Evolutionary conservation across 192 early-diverging fungal genomes (phyloP).

Genomic region (Funneliformis mosseae): DNA sequence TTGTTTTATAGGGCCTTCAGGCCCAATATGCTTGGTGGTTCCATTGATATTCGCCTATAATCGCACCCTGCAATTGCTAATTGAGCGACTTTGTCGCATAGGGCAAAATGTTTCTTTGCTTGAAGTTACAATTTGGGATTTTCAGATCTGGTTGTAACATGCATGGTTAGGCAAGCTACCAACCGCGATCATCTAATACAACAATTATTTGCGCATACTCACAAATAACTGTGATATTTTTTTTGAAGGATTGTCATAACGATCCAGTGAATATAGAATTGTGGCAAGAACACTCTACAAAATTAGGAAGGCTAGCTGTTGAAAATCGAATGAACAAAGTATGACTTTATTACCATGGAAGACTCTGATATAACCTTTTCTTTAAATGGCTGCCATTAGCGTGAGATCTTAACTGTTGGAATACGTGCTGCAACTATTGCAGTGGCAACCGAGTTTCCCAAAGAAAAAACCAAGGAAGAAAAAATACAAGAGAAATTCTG

Average conservation of each 20-base stretch:
- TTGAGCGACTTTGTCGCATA: background rate
- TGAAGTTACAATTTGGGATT: background rate
- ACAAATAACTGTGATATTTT: background rate
- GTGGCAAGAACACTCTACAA: background rate
- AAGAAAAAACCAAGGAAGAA: no score
- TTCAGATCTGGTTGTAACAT: background rate
- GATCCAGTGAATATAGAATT: background rate
- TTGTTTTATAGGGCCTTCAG: no score
- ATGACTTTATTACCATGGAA: background rate
- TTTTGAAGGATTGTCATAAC: background rate
- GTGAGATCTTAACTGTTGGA: background rate
- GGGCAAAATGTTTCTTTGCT: background rate
- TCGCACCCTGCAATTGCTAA: background rate
- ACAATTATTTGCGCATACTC: no score
- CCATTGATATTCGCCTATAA: background rate
- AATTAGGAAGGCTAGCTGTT: background rate
- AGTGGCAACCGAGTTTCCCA: no score
- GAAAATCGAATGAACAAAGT: background rate
- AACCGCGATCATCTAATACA: no score
- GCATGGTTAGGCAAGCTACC: background rate
- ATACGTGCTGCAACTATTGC: no score
- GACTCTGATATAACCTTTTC: background rate
- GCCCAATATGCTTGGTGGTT: background rate
- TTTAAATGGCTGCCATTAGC: background rate
- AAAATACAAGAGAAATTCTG: no score